Percentiles rank a stretch among this genome's conserved stretches.
phyloP scores from a whole-genome alignment of 768 basidiomycete genomes.

The Podaxis rugospora region DNA sequence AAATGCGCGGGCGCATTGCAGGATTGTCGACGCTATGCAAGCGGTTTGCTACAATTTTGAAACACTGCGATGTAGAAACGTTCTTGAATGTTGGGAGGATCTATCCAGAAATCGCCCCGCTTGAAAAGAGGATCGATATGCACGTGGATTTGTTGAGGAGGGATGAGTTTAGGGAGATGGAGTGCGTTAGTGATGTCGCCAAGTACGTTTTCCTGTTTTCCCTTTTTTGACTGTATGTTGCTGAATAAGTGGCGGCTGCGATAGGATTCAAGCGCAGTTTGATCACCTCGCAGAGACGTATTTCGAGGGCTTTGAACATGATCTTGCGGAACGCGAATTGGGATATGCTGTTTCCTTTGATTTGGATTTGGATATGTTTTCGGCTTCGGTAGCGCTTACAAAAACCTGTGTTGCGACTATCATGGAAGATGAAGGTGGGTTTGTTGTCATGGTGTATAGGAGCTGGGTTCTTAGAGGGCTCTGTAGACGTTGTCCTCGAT shows the following conservation, averaged over 20 bases:
- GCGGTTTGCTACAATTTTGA: conserved; percentile 83
- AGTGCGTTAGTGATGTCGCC: conserved; percentile 85
- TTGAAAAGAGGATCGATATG: conserved; percentile 91
- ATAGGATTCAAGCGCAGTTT: conserved; percentile 87
- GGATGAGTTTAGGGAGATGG: conserved; percentile 91
- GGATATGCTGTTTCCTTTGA: conserved; percentile 81
- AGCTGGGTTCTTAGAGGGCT: not conserved
- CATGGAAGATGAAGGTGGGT: conserved; percentile 71
- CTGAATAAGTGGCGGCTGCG: not conserved
- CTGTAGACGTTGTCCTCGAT: conserved; percentile 66
- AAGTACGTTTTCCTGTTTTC: conserved; percentile 50
- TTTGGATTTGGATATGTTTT: conserved; percentile 89
- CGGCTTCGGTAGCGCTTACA: conserved; percentile 85
- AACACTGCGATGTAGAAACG: conserved; percentile 74
- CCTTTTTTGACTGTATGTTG: not conserved
- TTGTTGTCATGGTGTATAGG: not conserved
- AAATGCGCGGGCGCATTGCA: conserved; percentile 86
- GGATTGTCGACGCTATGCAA: conserved; percentile 81
- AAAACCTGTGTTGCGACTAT: conserved; percentile 80
- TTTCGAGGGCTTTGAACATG: conserved; percentile 78
- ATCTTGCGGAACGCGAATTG: conserved; percentile 86
- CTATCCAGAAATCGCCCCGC: conserved; percentile 76
- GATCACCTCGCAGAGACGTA: conserved; percentile 89
- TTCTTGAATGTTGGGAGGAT: conserved; percentile 85
- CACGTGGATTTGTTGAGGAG: conserved; percentile 80